phyloP scores from a whole-genome alignment of 164 flowering plant genomes.

The Stephania japonica region DNA sequence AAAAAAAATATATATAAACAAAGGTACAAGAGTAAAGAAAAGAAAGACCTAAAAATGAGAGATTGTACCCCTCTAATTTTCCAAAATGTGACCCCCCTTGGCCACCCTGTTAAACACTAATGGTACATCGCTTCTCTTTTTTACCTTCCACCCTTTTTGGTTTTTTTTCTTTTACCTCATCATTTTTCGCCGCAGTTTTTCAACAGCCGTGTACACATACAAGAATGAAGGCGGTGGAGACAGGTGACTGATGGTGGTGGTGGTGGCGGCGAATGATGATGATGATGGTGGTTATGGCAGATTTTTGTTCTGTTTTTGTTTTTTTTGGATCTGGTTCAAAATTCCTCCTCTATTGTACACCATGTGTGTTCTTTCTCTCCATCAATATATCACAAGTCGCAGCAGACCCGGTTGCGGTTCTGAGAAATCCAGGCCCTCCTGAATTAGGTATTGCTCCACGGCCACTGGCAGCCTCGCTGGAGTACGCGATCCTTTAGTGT shows the following conservation, averaged over 20 bases:
- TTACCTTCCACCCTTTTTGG: constrained; percentile 1
- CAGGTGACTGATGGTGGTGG: too few relatives aligned
- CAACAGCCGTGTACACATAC: constrained; percentile 52
- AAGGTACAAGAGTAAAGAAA: constrained; percentile 9
- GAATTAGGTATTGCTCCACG: constrained; percentile 76
- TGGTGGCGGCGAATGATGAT: neutral
- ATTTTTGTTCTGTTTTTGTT: constrained; percentile 2
- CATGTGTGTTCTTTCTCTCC: constrained; percentile 9
- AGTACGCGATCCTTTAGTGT: constrained; percentile 84
- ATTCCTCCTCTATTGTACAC: constrained; percentile 31
- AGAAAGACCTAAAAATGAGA: constrained; percentile 2
- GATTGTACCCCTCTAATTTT: constrained; percentile 11
- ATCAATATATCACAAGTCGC: constrained; percentile 80
- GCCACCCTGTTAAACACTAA: constrained; percentile 26
- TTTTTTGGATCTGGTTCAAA: constrained; percentile 19
- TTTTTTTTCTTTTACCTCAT: neutral
- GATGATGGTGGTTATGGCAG: neutral
- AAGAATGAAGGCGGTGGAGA: constrained; percentile 37
- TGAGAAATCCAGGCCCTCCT: constrained; percentile 76
- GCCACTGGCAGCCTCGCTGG: constrained; percentile 88
- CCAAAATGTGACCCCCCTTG: constrained; percentile 25
- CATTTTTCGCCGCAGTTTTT: constrained; percentile 11
- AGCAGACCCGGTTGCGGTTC: constrained; percentile 96
- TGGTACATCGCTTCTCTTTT: constrained; percentile 8
- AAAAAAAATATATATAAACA: constrained; percentile 22